Evolutionary conservation across 495 filamentous ascomycete genomes (phyloP), one percentile per base, ranked within the genome.

Genomic region (Aspergillus taichungensis): DNA sequence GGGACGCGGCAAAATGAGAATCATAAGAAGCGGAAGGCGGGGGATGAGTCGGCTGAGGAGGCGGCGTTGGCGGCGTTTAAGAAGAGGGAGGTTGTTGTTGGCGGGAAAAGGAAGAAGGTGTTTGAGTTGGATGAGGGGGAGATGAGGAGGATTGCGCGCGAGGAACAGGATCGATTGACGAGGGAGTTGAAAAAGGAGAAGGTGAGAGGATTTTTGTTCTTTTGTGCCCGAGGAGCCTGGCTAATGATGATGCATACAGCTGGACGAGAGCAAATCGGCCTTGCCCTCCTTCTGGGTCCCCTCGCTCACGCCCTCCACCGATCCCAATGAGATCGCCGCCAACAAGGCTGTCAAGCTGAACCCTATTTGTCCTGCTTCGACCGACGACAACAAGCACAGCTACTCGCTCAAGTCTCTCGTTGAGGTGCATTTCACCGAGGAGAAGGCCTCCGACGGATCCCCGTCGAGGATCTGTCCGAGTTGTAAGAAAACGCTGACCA

Each of bases 211-310:
- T 43, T 33, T 18, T 11, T 2, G 42, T 44, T 13, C 13, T 37
- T 43, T 13, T 39, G 0, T 36, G 30, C 3, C 10, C 41, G 31
- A 28, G 8, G 28, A 6, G 29, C 10, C 0, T 42, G 12, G 6
- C 24, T 30, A 13, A 12, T 31, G n/a, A n/a, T n/a, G n/a, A 30
- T 33, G 34, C 57, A 37, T 43, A 40, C 29, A 62, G 54, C 47
- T 53, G 13, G 55, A 76, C 64, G 76, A 79, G 0, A 74, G 77
- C 1, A 85, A 85, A 56, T 80, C 80, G 0, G 80, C 77, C n/a
- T 66, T 95, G 0, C 87, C 88, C 0, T 92, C 89, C 3, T 97
- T 97, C 69, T 98, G 92, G 92, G 83, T 94, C 0, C 91, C 92
- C 0, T 84, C 85, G 1, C 69, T 94, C 29, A 92, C 87, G 0